Percentiles rank a stretch among this genome's conserved stretches.
These are phyloP conservation scores for Pythium sukuiense DNA, from an alignment of 352 stramenopile genomes.

Conservation along the genomic window DNA sequence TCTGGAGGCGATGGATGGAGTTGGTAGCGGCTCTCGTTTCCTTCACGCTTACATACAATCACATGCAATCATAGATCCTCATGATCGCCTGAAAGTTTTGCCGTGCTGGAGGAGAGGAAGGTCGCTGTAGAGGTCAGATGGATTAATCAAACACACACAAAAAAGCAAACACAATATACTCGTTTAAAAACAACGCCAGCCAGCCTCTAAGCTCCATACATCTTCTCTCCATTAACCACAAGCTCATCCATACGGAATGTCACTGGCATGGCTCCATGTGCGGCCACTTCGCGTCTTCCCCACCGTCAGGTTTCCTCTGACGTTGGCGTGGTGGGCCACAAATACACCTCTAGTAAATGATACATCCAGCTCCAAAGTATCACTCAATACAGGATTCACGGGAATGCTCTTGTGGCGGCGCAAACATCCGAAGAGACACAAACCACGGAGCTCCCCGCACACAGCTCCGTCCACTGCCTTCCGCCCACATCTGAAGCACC, in stretches of 20 bases:
- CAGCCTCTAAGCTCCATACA: too few species aligned
- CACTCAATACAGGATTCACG: neutral
- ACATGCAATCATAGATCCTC: slow-evolving; percentile 7
- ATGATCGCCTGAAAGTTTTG: slow-evolving; percentile 5
- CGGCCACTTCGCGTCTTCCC: neutral
- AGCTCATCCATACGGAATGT: too few species aligned
- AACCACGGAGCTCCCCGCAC: neutral
- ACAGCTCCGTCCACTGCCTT: neutral
- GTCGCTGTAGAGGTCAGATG: slow-evolving; percentile 14
- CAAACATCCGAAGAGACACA: slow-evolving; percentile 22
- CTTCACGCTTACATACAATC: slow-evolving; percentile 8
- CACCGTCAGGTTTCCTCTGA: neutral
- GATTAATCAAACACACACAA: slow-evolving; percentile 20
- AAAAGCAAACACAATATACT: slow-evolving; percentile 20
- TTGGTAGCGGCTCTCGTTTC: neutral
- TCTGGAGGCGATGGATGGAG: slow-evolving; percentile 2
- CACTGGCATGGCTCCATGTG: neutral
- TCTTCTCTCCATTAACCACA: too few species aligned
- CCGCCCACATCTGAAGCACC: slow-evolving; percentile 1
- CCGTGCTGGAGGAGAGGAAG: neutral
- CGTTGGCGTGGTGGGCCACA: slow-evolving; percentile 1
- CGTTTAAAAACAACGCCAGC: slow-evolving; percentile 10
- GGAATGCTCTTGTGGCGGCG: slow-evolving; percentile 19
- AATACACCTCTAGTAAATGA: neutral
- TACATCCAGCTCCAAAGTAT: neutral